phyloP scores from a whole-genome alignment of 768 basidiomycete genomes.

The Chalciporus piperatus region DNA sequence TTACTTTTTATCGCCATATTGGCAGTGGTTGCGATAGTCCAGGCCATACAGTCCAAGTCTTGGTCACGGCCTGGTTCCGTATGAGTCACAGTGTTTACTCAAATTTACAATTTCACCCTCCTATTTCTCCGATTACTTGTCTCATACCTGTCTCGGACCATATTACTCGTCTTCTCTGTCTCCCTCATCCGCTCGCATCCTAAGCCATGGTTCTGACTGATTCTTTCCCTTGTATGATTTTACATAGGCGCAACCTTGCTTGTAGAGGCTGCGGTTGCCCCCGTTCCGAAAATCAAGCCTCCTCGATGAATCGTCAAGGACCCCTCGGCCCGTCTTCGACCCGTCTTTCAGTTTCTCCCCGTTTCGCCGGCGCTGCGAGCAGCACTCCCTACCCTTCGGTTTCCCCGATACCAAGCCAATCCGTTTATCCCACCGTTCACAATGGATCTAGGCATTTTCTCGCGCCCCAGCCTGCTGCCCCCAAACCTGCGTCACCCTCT shows the following conservation, averaged over 20 bases:
- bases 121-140: constrained; percentile 23
- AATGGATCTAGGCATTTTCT: constrained; percentile 27
- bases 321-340: constrained; percentile 20
- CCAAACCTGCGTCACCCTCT: constrained; percentile 42
- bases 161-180: not conserved
- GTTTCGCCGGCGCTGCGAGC: constrained; percentile 19
- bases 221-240: constrained; percentile 47
- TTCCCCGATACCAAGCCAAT: constrained; percentile 24
- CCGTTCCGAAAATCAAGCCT: constrained; percentile 38
- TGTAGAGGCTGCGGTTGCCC: constrained; percentile 79
- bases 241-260: constrained; percentile 66
- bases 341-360: constrained; percentile 25
- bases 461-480: constrained; percentile 18
- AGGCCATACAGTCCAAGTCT: not conserved
- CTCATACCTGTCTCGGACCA: constrained; percentile 3
- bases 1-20: constrained; percentile 3
- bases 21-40: too few relatives aligned
- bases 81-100: constrained; percentile 15
- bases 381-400: constrained; percentile 15
- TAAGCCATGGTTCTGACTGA: constrained; percentile 42
- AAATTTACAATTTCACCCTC: constrained; percentile 28
- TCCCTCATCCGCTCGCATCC: constrained; percentile 12
- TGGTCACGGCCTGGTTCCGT: constrained; percentile 8
- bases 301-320: constrained; percentile 31
- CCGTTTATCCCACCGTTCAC: constrained; percentile 28